Evolutionary conservation across 1,139 yeast species (phyloP).

Genomic region (Candida smagusa): DNA sequence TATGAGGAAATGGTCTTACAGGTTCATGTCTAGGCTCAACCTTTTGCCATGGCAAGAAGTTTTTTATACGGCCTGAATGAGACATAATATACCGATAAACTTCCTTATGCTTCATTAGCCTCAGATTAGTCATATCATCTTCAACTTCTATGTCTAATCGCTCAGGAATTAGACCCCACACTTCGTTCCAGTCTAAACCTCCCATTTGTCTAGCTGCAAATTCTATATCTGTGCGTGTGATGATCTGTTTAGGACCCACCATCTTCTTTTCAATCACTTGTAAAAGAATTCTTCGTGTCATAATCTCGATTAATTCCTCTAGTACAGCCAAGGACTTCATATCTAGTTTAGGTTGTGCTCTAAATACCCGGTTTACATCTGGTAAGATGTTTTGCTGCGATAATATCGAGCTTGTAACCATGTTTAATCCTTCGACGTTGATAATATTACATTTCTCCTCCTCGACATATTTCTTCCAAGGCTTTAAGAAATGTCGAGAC

Average conservation of each 20-base stretch:
- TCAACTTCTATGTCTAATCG: conserved; percentile 8
- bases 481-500: conserved; percentile 7
- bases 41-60: conserved; percentile 7
- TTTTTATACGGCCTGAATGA: conserved; percentile 1
- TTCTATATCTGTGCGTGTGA: not conserved
- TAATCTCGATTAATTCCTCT: conserved; percentile 9
- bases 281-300: conserved; percentile 8
- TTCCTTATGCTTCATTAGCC: conserved; percentile 9
- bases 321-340: conserved; percentile 8
- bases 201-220: not conserved
- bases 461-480: conserved; percentile 5
- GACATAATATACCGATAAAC: conserved; percentile 7
- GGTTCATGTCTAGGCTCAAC: conserved; percentile 1
- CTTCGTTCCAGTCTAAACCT: conserved; percentile 9
- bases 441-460: conserved; percentile 4
- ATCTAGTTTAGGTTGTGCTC: conserved; percentile 6
- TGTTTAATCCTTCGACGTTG: conserved; percentile 5
- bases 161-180: conserved; percentile 9
- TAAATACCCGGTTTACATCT: conserved; percentile 1
- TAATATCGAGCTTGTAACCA: conserved; percentile 3
- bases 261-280: conserved; percentile 6
- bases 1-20: not conserved
- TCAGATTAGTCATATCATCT: conserved; percentile 10
- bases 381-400: conserved; percentile 6
- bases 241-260: not conserved